These are phyloP conservation scores for Pythium dissotocum DNA, from an alignment of 352 stramenopile genomes.

Conservation along the genomic window DNA sequence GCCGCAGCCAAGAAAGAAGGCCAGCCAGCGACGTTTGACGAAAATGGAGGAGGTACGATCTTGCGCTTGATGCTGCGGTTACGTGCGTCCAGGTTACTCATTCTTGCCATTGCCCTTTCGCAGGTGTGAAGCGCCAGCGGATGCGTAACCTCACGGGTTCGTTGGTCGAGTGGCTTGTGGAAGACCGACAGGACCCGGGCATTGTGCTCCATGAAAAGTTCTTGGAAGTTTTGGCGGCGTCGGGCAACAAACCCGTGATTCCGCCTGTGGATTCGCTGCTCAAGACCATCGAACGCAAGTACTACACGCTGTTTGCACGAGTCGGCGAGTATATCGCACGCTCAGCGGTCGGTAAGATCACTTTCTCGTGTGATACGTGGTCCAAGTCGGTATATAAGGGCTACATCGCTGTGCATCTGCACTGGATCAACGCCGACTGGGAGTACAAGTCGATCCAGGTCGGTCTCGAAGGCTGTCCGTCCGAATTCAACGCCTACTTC, in stretches of 20 bases:
- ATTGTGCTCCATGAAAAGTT: constrained; percentile 74
- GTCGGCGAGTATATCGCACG: constrained; percentile 78
- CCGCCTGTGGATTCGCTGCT: constrained; percentile 54
- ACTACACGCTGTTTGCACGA: constrained; percentile 65
- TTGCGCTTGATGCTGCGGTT: background rate
- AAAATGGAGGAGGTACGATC: constrained; percentile 56
- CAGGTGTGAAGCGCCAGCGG: constrained; percentile 68
- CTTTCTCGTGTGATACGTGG: constrained; percentile 82
- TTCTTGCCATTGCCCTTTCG: background rate
- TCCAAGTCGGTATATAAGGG: constrained; percentile 69
- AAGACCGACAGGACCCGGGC: constrained; percentile 66
- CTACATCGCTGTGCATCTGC: constrained; percentile 72
- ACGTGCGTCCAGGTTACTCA: background rate
- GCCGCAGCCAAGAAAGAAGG: constrained; percentile 46
- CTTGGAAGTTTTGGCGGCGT: constrained; percentile 54
- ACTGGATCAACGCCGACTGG: constrained; percentile 87
- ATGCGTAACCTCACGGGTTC: constrained; percentile 60
- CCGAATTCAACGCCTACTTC: constrained; percentile 75
- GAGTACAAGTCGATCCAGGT: constrained; percentile 84
- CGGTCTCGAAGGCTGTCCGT: constrained; percentile 65
- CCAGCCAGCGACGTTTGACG: constrained; percentile 44
- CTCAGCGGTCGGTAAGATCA: constrained; percentile 66
- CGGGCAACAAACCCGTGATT: constrained; percentile 50
- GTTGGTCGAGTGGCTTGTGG: constrained; percentile 74
- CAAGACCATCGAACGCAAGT: constrained; percentile 76